Conservation (phyloP, 306 rosid genomes). For the Quercus ilex region DNA sequence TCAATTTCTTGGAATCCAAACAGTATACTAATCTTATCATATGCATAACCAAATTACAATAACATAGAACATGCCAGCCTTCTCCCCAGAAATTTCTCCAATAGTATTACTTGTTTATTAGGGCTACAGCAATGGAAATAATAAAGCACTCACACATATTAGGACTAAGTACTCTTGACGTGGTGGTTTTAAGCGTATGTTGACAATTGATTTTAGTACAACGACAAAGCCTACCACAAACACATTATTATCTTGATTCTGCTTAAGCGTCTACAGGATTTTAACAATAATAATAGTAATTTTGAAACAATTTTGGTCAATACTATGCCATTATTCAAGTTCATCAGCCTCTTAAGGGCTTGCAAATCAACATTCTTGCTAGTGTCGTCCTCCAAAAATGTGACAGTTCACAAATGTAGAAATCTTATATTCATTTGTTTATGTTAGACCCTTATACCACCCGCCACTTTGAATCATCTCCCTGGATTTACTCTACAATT, state of each 20-base stretch:
- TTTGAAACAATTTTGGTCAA: neutral
- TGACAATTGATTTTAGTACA: neutral
- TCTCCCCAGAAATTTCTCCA: constrained; percentile 89
- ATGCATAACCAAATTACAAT: too few species aligned
- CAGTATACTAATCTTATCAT: too few species aligned
- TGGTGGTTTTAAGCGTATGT: neutral
- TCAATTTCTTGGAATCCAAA: too few species aligned
- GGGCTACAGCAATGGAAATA: constrained; percentile 17
- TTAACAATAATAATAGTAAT: too few species aligned
- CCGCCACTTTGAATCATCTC: neutral
- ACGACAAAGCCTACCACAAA: neutral
- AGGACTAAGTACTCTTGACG: neutral
- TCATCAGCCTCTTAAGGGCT: constrained; percentile 1
- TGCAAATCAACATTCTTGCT: constrained; percentile 4
- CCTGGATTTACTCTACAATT: neutral
- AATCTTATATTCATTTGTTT: neutral
- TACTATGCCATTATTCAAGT: neutral
- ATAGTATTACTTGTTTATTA: constrained; percentile 60
- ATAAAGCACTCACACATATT: neutral
- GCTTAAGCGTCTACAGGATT: neutral
- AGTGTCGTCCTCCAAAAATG: neutral
- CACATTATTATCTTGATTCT: neutral
- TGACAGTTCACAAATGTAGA: neutral
- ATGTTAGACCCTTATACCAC: neutral
- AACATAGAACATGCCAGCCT: constrained; percentile 69